A percentile compares a stretch with the other conserved stretches of the same genome.
phyloP scores from a whole-genome alignment of 495 filamentous ascomycete genomes.

The Neurospora cerealis region DNA sequence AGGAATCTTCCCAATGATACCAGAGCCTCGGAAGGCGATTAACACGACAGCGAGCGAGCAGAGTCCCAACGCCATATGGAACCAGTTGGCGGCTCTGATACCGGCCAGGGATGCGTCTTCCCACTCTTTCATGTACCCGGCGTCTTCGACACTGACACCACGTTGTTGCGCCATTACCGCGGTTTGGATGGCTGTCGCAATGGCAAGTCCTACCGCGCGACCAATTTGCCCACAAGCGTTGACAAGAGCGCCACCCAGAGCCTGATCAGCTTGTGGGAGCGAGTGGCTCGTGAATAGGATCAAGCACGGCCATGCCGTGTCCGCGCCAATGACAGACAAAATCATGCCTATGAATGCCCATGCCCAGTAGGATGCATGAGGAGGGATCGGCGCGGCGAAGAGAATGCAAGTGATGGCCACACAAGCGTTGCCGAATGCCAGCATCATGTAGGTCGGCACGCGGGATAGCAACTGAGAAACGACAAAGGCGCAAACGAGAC shows the following conservation, averaged over 20 bases:
- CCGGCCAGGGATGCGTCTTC: constrained; percentile 37
- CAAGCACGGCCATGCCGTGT: constrained; percentile 48
- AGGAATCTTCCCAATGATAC: constrained; percentile 31
- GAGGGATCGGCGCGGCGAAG: constrained; percentile 46
- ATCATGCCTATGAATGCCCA: constrained; percentile 49
- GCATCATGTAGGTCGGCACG: constrained; percentile 41
- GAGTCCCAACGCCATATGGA: constrained; percentile 36
- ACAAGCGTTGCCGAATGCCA: constrained; percentile 41
- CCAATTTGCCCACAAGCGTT: constrained; percentile 51
- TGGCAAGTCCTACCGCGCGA: constrained; percentile 45
- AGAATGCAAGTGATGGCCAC: constrained; percentile 40
- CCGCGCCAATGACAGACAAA: constrained; percentile 48
- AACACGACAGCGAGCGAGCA: constrained; percentile 27
- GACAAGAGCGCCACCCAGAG: constrained; percentile 49
- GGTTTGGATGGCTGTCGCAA: constrained; percentile 47
- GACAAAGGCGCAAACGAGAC: constrained; percentile 36
- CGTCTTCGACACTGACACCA: constrained; percentile 27
- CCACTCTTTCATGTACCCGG: constrained; percentile 24
- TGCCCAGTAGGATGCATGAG: constrained; percentile 47
- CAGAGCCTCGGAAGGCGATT: constrained; percentile 32
- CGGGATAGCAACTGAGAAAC: constrained; percentile 46
- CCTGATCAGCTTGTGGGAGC: constrained; percentile 50
- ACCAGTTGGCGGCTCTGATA: constrained; percentile 45
- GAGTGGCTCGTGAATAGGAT: constrained; percentile 49
- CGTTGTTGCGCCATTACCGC: constrained; percentile 37